These are phyloP conservation scores for Coniella lustricola DNA, from an alignment of 2,329 filamentous ascomycete species.

Conservation along the genomic window DNA sequence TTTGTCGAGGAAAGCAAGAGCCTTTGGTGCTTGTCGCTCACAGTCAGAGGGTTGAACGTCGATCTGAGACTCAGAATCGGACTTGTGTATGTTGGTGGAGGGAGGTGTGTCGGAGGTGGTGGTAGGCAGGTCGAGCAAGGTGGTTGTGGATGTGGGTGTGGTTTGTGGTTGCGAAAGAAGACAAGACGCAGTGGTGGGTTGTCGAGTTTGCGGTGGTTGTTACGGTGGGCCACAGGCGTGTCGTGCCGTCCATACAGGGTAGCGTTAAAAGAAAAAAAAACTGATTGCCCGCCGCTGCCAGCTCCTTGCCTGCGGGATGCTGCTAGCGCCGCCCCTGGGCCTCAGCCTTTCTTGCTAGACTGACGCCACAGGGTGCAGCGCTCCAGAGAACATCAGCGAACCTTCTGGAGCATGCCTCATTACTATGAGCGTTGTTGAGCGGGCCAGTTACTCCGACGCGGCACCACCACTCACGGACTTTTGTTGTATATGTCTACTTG, in stretches of 20 bases:
- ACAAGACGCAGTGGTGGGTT: background rate
- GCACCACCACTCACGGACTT: too few relatives aligned
- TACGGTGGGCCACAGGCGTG: background rate
- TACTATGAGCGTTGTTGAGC: background rate
- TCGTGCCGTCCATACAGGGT: background rate
- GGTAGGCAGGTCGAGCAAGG: background rate
- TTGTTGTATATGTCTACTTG: too few relatives aligned
- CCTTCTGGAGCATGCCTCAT: background rate
- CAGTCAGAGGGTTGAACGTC: background rate
- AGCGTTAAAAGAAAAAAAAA: conserved; percentile 6
- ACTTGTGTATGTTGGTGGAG: background rate
- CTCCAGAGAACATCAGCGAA: conserved; percentile 1
- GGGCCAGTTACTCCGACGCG: background rate
- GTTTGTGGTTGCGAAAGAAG: background rate
- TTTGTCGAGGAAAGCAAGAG: background rate
- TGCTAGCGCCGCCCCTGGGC: conserved; percentile 2
- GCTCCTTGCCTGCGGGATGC: background rate
- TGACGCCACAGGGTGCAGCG: background rate
- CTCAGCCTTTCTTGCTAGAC: background rate
- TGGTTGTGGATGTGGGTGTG: background rate
- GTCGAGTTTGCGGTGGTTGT: background rate
- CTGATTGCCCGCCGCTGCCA: conserved; percentile 4
- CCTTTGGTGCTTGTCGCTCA: background rate
- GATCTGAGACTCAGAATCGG: background rate
- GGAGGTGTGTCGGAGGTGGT: background rate